Evolutionary conservation across 2,329 filamentous ascomycete species (phyloP).

Genomic region (Exserohilum rostratum): DNA sequence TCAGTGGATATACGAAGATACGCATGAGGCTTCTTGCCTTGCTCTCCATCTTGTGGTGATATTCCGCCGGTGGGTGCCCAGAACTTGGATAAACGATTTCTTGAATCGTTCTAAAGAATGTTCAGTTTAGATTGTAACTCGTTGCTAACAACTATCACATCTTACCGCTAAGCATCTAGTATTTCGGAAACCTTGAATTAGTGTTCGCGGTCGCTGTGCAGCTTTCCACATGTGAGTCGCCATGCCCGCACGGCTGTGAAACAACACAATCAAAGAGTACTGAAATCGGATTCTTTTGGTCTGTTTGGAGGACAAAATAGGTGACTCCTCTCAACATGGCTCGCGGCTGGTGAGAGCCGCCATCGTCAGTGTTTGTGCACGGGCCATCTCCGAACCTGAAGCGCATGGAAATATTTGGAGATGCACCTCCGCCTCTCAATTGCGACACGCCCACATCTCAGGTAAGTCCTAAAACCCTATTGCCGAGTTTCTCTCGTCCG

Average conservation of each 20-base stretch:
- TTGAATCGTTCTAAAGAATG: slow-evolving; percentile 57
- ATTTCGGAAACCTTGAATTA: slow-evolving; percentile 12
- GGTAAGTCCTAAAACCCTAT: slow-evolving; percentile 22
- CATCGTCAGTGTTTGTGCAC: slow-evolving; percentile 27
- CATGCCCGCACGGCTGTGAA: slow-evolving; percentile 28
- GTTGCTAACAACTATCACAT: fast-evolving
- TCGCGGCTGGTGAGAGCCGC: slow-evolving; percentile 11
- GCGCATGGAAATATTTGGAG: slow-evolving; percentile 38
- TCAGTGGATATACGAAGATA: slow-evolving; percentile 7
- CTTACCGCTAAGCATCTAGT: slow-evolving; percentile 49
- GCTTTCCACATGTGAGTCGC: slow-evolving; percentile 31
- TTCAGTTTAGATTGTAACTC: not conserved
- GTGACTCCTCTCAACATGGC: slow-evolving; percentile 9
- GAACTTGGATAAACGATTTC: slow-evolving; percentile 71
- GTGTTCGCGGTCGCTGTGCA: slow-evolving; percentile 23
- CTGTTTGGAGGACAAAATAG: not conserved
- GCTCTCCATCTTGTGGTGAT: slow-evolving; percentile 58
- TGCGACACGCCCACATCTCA: slow-evolving; percentile 33
- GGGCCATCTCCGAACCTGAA: slow-evolving; percentile 27
- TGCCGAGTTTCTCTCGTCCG: not conserved
- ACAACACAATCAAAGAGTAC: not conserved
- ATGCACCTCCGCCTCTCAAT: slow-evolving; percentile 28
- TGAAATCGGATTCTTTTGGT: not conserved
- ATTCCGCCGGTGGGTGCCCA: slow-evolving; percentile 81
- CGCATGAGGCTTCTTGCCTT: slow-evolving; percentile 29